Conservation (phyloP, 805 yeast genomes). For the Barnettozyma salicaria region DNA sequence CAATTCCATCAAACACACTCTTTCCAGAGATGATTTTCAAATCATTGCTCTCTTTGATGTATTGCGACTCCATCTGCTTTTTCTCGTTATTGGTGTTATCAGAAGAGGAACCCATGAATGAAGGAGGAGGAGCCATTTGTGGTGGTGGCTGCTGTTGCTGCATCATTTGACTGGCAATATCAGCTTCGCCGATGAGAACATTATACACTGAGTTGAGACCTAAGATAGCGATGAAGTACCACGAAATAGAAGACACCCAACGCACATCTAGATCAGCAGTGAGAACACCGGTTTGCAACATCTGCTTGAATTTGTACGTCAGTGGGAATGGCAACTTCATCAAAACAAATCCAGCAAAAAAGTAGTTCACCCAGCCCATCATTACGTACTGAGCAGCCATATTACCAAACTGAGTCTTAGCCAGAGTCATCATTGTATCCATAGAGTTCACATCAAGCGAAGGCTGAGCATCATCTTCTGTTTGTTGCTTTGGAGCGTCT, state of each 20-base stretch:
- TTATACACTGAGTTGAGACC: conserved; percentile 80
- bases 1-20: conserved; percentile 8
- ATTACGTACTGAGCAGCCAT: conserved; percentile 88
- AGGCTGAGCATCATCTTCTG: conserved; percentile 47
- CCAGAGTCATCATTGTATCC: conserved; percentile 69
- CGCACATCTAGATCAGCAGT: conserved; percentile 83
- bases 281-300: conserved; percentile 83
- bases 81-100: neutral
- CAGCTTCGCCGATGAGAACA: conserved; percentile 51
- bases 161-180: conserved; percentile 40
- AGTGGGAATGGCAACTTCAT: conserved; percentile 89
- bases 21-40: conserved; percentile 7
- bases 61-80: conserved; percentile 4
- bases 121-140: conserved; percentile 6
- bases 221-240: conserved; percentile 87
- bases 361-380: conserved; percentile 94
- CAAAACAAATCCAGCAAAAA: conserved; percentile 85
- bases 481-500: conserved; percentile 32
- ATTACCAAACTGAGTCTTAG: conserved; percentile 76
- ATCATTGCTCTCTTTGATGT: conserved; percentile 7
- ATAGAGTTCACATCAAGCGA: conserved; percentile 63
- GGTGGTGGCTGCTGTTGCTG: conserved; percentile 36
- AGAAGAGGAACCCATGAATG: too few species aligned
- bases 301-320: conserved; percentile 81
- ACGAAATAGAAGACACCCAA: conserved; percentile 90